Evolutionary conservation across 2,329 filamentous ascomycete genomes (phyloP).

Genomic region (Xylaria hypoxylon): DNA sequence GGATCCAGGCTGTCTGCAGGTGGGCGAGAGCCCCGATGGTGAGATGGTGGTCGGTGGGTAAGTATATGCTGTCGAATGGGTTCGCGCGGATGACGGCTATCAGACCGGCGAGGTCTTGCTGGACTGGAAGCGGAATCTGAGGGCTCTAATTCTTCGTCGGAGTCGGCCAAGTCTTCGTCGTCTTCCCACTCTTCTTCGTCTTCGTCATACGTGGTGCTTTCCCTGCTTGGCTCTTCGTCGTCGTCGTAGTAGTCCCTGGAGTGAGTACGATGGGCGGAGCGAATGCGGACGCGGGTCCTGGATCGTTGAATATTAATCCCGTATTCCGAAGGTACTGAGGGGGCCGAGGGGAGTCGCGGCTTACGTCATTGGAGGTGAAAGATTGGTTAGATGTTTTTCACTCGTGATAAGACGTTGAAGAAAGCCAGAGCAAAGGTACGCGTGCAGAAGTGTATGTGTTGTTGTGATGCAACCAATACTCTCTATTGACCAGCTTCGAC

Average conservation of each 20-base stretch:
- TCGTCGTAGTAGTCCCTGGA: conserved; percentile 30
- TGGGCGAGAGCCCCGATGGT: conserved; percentile 51
- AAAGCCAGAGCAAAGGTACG: conserved; percentile 59
- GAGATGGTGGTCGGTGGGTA: conserved; percentile 43
- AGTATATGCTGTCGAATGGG: conserved; percentile 55
- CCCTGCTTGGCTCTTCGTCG: conserved; percentile 34
- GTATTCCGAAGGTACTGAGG: conserved; percentile 34
- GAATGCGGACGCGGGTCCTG: conserved; percentile 38
- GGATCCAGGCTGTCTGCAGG: conserved; percentile 71
- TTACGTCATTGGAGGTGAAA: conserved; percentile 59
- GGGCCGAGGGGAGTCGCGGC: conserved; percentile 46
- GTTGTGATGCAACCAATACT: conserved; percentile 5
- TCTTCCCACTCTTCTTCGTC: conserved; percentile 56
- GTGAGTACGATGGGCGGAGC: conserved; percentile 3
- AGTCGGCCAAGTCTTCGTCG: conserved; percentile 31
- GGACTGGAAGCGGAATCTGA: conserved; percentile 68
- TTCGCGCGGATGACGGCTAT: conserved; percentile 51
- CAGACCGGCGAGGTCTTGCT: conserved; percentile 48
- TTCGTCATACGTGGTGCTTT: conserved; percentile 46
- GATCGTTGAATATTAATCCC: conserved; percentile 35
- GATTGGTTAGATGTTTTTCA: conserved; percentile 54
- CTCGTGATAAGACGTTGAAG: conserved; percentile 60
- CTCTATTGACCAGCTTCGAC: conserved; percentile 25
- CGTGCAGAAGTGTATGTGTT: conserved; percentile 24
- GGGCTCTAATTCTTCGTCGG: conserved; percentile 64